Conservation (phyloP, 208 protist genomes). For the Herpetomonas tarakana region DNA sequence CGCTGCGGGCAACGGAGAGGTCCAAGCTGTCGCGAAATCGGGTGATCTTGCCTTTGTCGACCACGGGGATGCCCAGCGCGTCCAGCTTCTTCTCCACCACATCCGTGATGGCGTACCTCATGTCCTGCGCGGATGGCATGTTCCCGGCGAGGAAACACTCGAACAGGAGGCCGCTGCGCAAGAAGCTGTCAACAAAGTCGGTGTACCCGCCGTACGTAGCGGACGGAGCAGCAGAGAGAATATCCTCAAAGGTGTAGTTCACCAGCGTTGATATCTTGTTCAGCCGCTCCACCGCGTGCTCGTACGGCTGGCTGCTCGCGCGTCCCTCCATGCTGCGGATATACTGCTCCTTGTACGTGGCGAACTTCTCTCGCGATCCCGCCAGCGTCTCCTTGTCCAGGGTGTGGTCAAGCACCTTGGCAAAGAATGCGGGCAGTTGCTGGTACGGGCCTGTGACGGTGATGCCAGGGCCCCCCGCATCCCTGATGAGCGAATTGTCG, state of each 20-base stretch:
- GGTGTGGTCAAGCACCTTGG: slow-evolving; percentile 23
- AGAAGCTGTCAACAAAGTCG: slow-evolving; percentile 45
- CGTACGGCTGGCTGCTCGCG: slow-evolving; percentile 41
- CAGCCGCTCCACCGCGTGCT: slow-evolving; percentile 23
- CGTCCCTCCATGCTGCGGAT: slow-evolving; percentile 26
- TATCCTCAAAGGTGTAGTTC: slow-evolving; percentile 51
- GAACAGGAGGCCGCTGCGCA: slow-evolving; percentile 43
- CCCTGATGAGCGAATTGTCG: slow-evolving; percentile 27
- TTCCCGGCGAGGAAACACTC: slow-evolving; percentile 71
- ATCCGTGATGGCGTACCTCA: slow-evolving; percentile 21
- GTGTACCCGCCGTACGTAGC: slow-evolving; percentile 50
- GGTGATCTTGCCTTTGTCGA: slow-evolving; percentile 23
- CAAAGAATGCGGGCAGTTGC: slow-evolving; percentile 44
- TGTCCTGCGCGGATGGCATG: slow-evolving; percentile 29
- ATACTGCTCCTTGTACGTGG: slow-evolving; percentile 34
- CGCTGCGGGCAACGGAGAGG: slow-evolving; percentile 2
- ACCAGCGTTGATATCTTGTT: slow-evolving; percentile 20
- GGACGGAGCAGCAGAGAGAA: slow-evolving; percentile 24
- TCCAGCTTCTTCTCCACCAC: slow-evolving; percentile 30
- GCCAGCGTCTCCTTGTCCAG: slow-evolving; percentile 20
- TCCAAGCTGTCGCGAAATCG: slow-evolving; percentile 54
- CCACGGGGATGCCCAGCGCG: slow-evolving; percentile 15
- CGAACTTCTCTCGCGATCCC: slow-evolving; percentile 38
- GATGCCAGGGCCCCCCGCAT: slow-evolving; percentile 31
- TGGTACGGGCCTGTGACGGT: slow-evolving; percentile 54